phyloP scores from a whole-genome alignment of 2,329 filamentous ascomycete species.

The Scedosporium aurantiacum region DNA sequence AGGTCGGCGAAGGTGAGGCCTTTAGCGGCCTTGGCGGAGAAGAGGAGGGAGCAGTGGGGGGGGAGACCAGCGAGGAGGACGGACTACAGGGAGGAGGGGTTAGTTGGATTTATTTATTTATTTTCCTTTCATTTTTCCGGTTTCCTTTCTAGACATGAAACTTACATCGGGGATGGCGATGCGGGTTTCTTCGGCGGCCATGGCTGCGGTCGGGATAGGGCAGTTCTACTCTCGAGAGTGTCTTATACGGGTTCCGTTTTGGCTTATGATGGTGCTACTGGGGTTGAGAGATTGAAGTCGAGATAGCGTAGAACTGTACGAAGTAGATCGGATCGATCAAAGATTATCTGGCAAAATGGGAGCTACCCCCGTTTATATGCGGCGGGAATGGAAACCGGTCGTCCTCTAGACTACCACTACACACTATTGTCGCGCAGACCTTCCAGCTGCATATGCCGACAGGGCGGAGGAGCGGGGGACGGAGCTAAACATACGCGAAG shows the following conservation, averaged over 20 bases:
- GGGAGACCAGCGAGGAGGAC: slow-evolving; percentile 38
- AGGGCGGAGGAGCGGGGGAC: neutral
- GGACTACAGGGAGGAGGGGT: neutral
- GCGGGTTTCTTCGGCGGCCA: neutral
- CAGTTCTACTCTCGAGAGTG: neutral
- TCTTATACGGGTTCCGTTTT: no score
- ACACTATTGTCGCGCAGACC: neutral
- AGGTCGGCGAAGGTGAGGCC: slow-evolving; percentile 72
- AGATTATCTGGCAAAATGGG: no score
- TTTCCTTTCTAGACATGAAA: neutral
- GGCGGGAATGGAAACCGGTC: neutral
- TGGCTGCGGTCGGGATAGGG: neutral
- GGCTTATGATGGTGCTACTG: no score
- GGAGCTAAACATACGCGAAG: neutral
- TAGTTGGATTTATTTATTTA: neutral
- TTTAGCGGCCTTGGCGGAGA: slow-evolving; percentile 67
- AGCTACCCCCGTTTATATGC: no score
- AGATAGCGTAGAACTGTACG: no score
- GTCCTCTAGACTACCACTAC: neutral
- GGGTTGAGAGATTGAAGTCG: no score
- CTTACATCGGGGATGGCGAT: neutral
- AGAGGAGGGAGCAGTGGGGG: slow-evolving; percentile 59
- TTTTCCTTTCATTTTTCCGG: neutral
- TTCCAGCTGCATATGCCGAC: neutral
- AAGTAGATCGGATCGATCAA: no score